These are phyloP conservation scores for Sporothrix humicola DNA, from an alignment of 2,329 filamentous ascomycete species.

Conservation along the genomic window DNA sequence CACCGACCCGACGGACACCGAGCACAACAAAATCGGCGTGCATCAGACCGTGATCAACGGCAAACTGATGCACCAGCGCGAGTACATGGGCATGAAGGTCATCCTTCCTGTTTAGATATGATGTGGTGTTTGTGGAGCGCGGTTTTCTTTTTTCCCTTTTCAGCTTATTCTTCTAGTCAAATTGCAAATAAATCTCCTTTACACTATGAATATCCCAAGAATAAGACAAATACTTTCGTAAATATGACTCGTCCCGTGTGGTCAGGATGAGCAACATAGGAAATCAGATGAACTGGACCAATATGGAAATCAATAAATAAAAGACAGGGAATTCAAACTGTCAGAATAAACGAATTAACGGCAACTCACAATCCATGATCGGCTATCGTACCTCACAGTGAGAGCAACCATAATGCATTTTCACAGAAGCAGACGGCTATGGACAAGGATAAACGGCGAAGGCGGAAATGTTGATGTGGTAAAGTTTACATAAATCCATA, in stretches of 20 bases:
- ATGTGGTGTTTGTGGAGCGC: not conserved
- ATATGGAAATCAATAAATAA: no score
- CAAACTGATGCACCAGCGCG: constrained; percentile 53
- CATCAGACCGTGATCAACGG: constrained; percentile 52
- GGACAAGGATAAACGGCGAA: not conserved
- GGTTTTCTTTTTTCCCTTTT: not conserved
- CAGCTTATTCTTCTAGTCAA: not conserved
- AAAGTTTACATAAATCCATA: not conserved
- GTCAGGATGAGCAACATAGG: no score
- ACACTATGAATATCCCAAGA: no score
- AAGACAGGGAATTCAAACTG: no score
- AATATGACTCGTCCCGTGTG: no score
- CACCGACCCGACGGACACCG: constrained; percentile 51
- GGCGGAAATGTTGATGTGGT: not conserved
- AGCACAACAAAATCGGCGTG: constrained; percentile 49
- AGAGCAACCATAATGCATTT: no score
- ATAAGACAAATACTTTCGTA: no score
- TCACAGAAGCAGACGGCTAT: not conserved
- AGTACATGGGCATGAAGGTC: constrained; percentile 55
- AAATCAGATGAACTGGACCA: no score
- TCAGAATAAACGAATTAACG: not conserved
- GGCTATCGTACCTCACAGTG: not conserved
- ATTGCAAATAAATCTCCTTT: no score
- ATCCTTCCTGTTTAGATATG: constrained; percentile 48
- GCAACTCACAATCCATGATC: not conserved